A percentile compares a stretch with the other conserved stretches of the same genome.
Evolutionary conservation across 2,329 filamentous ascomycete genomes (phyloP).

Genomic region (Epicoccum nigrum): DNA sequence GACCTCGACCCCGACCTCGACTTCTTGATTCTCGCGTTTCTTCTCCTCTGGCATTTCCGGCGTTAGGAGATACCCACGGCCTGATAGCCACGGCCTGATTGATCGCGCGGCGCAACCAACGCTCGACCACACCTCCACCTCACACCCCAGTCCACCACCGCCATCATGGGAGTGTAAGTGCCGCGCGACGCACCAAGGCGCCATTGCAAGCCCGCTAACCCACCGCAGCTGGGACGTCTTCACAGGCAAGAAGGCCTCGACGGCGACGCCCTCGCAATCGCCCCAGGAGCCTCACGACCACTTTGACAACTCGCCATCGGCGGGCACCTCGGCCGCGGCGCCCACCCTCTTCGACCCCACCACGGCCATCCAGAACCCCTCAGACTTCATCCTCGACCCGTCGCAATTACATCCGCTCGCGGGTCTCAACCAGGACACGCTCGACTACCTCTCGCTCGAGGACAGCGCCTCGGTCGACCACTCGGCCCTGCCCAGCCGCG

Average conservation of each 20-base stretch:
- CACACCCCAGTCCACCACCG: slow-evolving; percentile 21
- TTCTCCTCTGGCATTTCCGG: slow-evolving; percentile 26
- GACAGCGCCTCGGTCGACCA: slow-evolving; percentile 86
- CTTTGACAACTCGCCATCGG: slow-evolving; percentile 48
- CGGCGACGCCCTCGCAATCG: slow-evolving; percentile 52
- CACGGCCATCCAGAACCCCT: slow-evolving; percentile 75
- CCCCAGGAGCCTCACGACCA: slow-evolving; percentile 52
- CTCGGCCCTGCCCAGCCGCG: slow-evolving; percentile 89
- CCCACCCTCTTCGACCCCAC: slow-evolving; percentile 71
- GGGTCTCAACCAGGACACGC: slow-evolving; percentile 86
- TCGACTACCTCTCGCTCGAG: slow-evolving; percentile 95
- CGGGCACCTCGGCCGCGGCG: neutral
- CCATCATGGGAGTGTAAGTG: slow-evolving; percentile 47
- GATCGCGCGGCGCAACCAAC: slow-evolving; percentile 29
- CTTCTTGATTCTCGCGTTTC: slow-evolving; percentile 14
- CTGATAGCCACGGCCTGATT: slow-evolving; percentile 24
- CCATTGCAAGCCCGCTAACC: slow-evolving; percentile 1
- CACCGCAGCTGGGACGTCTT: slow-evolving; percentile 59
- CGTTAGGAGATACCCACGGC: slow-evolving; percentile 24
- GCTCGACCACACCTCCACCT: slow-evolving; percentile 23
- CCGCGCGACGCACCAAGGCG: neutral
- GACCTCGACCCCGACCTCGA: slow-evolving; percentile 8
- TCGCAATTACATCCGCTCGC: slow-evolving; percentile 90
- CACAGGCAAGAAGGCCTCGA: slow-evolving; percentile 61
- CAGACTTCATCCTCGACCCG: slow-evolving; percentile 89